Base-by-base conservation (phyloP, 768 basidiomycete genomes). In the Agrocybe praecox region DNA sequence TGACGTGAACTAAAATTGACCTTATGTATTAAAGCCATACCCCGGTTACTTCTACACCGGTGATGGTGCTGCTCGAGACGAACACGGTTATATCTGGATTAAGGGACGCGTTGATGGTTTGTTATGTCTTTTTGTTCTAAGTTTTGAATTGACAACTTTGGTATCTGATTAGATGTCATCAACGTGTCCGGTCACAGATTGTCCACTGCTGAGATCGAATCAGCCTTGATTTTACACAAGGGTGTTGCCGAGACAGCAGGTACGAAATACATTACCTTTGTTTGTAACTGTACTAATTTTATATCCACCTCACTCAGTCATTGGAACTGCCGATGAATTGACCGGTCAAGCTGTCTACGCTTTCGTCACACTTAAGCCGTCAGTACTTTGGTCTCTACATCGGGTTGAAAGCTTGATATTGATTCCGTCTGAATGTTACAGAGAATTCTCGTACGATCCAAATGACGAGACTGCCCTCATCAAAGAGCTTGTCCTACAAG, bases 31-130 rank as follows among this genome's bases (percentile, higher is more conserved):
- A n/a, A n/a, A 76, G 77, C 90, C 91, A 22, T 96, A 96, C 76
- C 91, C 92, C 6, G 96, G 96, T 7, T 77, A 81, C 69, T 98
- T 93, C 82, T 97, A 90, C 75, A 98, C 96, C n/a, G 97, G 97
- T 21, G 96, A 99, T 65, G 97, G 96, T 44, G 96, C 96, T 24
- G 89, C 90, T 14, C 85, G 96, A 19, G 97, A 98, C 68, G 86
- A 89, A 62, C 87, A 98, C 64, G 97, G 96, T 1, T 98, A 99
- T 76, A 91, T 96, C 69, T 98, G 97, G 96, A 98, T 99, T 74
- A 94, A 94, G 73, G 97, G 96, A 50, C 87, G 97, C 62, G 85
- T 98, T 49, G 97, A 99, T 72, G 95, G 90, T 80, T 62, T 74
- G 81, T 62, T 5, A 48, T 43, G 21, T 57, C 54, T 55, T 36